These are phyloP conservation scores for Phytophthora tentaculata DNA, from an alignment of 352 stramenopile species.

Conservation along the genomic window DNA sequence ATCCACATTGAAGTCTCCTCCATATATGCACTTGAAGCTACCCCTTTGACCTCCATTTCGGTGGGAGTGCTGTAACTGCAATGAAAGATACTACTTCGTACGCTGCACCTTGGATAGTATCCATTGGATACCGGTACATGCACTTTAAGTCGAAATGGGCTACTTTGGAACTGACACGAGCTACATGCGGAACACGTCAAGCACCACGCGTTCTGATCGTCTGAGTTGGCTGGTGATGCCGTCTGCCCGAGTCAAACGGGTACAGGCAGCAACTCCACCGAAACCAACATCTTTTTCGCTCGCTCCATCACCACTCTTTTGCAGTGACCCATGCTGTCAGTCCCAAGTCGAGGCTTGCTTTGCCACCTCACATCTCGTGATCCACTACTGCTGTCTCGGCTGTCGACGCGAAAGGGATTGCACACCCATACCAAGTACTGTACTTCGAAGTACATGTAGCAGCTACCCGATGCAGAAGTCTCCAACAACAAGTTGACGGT, in stretches of 20 bases:
- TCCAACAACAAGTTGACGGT: no score
- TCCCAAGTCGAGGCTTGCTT: neutral
- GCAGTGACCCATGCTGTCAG: neutral
- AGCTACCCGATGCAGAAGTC: no score
- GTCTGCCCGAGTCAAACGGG: slow-evolving; percentile 7
- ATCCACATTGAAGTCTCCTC: no score
- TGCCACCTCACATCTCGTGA: neutral
- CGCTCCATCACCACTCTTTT: neutral
- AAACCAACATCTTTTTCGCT: neutral
- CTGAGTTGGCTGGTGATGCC: neutral
- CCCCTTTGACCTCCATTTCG: neutral
- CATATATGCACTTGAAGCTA: no score
- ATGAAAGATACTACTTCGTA: no score
- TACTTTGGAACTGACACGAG: neutral
- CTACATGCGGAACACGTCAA: neutral
- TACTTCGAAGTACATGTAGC: no score
- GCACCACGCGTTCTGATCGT: neutral
- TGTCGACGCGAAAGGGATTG: no score
- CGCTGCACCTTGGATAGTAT: no score
- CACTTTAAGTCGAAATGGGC: slow-evolving; percentile 5
- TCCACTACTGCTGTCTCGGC: no score
- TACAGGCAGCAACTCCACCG: neutral
- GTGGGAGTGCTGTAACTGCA: neutral
- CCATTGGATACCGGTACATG: no score
- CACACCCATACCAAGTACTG: no score